phyloP scores from a whole-genome alignment of 441 rosid species.

The Erysimum cheiri region DNA sequence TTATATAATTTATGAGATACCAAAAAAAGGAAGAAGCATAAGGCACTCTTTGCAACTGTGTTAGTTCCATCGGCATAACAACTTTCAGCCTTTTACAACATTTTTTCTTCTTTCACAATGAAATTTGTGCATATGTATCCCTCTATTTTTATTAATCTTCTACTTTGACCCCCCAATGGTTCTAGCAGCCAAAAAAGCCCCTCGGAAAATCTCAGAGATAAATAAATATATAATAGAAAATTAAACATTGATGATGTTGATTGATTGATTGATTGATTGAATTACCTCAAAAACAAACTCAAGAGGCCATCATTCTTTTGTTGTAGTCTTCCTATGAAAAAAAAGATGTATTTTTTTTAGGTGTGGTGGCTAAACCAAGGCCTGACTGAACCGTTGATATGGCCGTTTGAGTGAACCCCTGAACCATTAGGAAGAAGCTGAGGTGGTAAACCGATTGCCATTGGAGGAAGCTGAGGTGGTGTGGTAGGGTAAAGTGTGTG shows the following conservation, averaged over 20 bases:
- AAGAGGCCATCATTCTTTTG: slow-evolving; percentile 40
- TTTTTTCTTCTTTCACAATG: slow-evolving; percentile 30
- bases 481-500: slow-evolving; percentile 76
- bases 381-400: slow-evolving; percentile 78
- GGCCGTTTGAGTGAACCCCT: slow-evolving; percentile 67
- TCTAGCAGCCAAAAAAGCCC: slow-evolving; percentile 50
- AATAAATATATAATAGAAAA: slow-evolving; percentile 44
- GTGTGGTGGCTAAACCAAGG: slow-evolving; percentile 87
- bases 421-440: slow-evolving; percentile 73
- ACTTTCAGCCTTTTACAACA: slow-evolving; percentile 39
- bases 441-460: slow-evolving; percentile 84
- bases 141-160: slow-evolving; percentile 29
- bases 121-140: slow-evolving; percentile 34
- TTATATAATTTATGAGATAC: not conserved
- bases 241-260: slow-evolving; percentile 40
- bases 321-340: slow-evolving; percentile 40
- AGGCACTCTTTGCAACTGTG: slow-evolving; percentile 43
- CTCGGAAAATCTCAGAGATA: slow-evolving; percentile 26
- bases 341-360: slow-evolving; percentile 31
- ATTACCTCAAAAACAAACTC: slow-evolving; percentile 45
- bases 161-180: slow-evolving; percentile 44
- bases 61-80: slow-evolving; percentile 47
- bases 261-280: slow-evolving; percentile 28
- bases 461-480: slow-evolving; percentile 62
- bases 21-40: not conserved